Percentiles rank a stretch among this genome's conserved stretches.
These are phyloP conservation scores for Wallacemonas sp. DNA, from an alignment of 208 protist species.

Conservation along the genomic window DNA sequence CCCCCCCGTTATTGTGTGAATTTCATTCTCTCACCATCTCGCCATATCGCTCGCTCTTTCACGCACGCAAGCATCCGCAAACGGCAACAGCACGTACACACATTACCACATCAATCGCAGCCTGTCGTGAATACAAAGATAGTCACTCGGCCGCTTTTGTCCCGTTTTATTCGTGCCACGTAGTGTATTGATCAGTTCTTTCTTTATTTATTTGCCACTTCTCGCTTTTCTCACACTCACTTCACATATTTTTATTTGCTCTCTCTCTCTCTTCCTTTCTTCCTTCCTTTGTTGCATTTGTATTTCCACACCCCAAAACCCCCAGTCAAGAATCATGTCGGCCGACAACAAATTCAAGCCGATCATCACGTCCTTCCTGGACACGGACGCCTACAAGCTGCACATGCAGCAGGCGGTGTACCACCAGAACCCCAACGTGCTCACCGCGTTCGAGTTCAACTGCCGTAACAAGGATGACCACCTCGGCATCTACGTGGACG, in stretches of 20 bases:
- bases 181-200: too few relatives aligned
- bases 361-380: conserved; percentile 82
- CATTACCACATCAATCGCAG: too few relatives aligned
- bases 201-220: too few relatives aligned
- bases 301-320: background rate
- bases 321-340: conserved; percentile 15
- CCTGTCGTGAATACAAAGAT: too few relatives aligned
- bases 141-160: too few relatives aligned
- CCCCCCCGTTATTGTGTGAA: background rate
- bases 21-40: too few relatives aligned
- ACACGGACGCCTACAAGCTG: conserved; percentile 91
- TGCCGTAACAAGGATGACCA: conserved; percentile 78
- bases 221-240: too few relatives aligned
- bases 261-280: conserved; percentile 12
- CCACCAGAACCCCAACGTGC: conserved; percentile 57
- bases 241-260: conserved; percentile 16
- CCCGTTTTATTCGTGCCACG: too few relatives aligned
- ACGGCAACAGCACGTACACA: too few relatives aligned
- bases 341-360: conserved; percentile 35
- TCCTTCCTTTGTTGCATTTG: background rate
- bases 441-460: conserved; percentile 67
- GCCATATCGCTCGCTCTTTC: too few relatives aligned
- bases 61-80: too few relatives aligned
- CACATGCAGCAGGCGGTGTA: conserved; percentile 92
- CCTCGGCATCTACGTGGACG: conserved; percentile 67